These are phyloP conservation scores for Millerozyma miso DNA, from an alignment of 805 yeast genomes.

Conservation along the genomic window DNA sequence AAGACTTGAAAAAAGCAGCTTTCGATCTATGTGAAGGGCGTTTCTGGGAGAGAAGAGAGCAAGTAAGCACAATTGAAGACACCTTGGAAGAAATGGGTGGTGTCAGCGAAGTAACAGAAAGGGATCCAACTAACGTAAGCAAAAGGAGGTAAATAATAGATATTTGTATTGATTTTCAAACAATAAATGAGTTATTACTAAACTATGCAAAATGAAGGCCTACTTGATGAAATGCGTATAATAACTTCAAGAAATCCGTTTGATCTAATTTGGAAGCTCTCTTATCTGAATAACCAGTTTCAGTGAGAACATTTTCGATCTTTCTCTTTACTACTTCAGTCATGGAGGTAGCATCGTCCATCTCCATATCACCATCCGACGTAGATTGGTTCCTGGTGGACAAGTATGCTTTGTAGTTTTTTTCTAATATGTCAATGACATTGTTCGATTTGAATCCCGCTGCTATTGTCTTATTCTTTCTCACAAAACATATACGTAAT, in stretches of 20 bases:
- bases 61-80: constrained; percentile 83
- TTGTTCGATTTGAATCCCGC: constrained; percentile 88
- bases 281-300: constrained; percentile 77
- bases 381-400: constrained; percentile 44
- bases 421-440: constrained; percentile 75
- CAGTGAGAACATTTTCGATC: constrained; percentile 67
- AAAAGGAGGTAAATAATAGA: constrained; percentile 44
- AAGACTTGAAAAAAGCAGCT: constrained; percentile 80
- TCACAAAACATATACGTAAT: constrained; percentile 82
- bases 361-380: constrained; percentile 34
- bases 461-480: constrained; percentile 88
- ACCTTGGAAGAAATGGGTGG: constrained; percentile 87
- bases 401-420: constrained; percentile 79
- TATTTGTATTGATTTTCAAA: constrained; percentile 1
- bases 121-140: constrained; percentile 47
- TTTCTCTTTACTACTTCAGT: constrained; percentile 56
- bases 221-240: constrained; percentile 93
- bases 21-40: constrained; percentile 90
- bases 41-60: constrained; percentile 99
- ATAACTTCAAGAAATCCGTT: constrained; percentile 79
- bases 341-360: constrained; percentile 39
- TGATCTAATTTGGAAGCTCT: constrained; percentile 95
- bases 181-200: constrained; percentile 2
- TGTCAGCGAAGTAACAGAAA: constrained; percentile 81
- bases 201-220: constrained; percentile 89